Conservation (phyloP, 2,329 filamentous ascomycete species). For the Dactylonectria estremocensis region DNA sequence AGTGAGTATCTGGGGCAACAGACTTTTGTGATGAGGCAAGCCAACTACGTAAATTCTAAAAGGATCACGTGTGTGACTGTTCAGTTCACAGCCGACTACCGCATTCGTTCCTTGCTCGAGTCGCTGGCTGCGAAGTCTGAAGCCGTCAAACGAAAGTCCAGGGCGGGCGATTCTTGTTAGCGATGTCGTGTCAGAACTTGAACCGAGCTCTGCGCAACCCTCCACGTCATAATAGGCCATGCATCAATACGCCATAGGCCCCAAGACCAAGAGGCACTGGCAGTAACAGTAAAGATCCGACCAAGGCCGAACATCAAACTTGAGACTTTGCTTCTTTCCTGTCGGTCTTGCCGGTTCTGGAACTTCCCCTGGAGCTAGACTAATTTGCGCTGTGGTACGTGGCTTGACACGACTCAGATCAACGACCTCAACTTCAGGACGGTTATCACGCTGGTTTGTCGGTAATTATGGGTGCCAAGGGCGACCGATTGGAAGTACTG, state of each 20-base stretch:
- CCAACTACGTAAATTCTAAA: background rate
- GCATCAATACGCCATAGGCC: background rate
- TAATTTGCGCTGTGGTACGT: conserved; percentile 8
- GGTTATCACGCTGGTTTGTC: background rate
- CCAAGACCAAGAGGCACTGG: background rate
- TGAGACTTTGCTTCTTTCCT: background rate
- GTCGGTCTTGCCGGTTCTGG: background rate
- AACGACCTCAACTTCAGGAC: background rate
- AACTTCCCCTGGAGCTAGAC: conserved; percentile 19
- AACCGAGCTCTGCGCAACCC: too few species aligned
- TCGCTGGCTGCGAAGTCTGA: too few species aligned
- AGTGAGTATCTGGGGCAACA: background rate
- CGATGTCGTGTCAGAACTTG: too few species aligned
- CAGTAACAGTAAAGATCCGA: background rate
- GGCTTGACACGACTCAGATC: conserved; percentile 6
- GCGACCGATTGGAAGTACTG: background rate
- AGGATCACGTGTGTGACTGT: background rate
- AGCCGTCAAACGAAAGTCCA: too few species aligned
- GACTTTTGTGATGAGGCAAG: background rate
- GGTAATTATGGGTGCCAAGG: background rate
- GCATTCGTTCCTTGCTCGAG: background rate
- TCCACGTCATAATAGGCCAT: background rate
- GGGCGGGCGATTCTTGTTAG: too few species aligned
- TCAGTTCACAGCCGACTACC: conserved; percentile 5
- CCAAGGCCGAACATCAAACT: background rate